Conservation (phyloP, 108 stramenopile genomes). For the Schizochytrium sp. region DNA sequence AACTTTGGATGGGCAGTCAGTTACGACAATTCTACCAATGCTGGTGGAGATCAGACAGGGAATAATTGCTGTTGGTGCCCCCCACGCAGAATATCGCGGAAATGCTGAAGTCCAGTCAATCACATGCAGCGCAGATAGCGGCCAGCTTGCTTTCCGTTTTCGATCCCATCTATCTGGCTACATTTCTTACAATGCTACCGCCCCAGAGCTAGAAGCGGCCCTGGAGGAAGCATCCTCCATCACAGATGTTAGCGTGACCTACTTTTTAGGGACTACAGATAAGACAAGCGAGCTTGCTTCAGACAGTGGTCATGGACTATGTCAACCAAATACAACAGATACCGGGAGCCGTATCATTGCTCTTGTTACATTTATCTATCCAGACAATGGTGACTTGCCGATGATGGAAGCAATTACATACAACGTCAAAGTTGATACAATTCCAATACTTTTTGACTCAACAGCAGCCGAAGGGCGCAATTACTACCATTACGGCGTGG, state of each 20-base stretch:
- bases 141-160: neutral
- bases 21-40: neutral
- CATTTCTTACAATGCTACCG: neutral
- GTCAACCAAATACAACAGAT: neutral
- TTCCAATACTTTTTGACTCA: neutral
- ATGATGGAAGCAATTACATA: neutral
- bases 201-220: neutral
- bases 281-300: conserved; percentile 18
- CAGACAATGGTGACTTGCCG: conserved; percentile 53
- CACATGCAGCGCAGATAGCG: neutral
- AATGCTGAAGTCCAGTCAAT: conserved; percentile 16
- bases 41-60: neutral
- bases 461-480: neutral
- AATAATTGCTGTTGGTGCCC: conserved; percentile 29
- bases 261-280: neutral
- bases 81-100: neutral
- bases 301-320: conserved; percentile 32
- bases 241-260: conserved; percentile 52
- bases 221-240: conserved; percentile 30
- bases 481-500: neutral
- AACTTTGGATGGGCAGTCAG: conserved; percentile 19
- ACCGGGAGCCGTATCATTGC: neutral
- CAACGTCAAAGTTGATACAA: conserved; percentile 20
- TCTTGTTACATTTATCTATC: conserved; percentile 45
- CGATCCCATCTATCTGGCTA: neutral